phyloP scores from a whole-genome alignment of 2,329 filamentous ascomycete genomes.

The Anthostomella pinea region DNA sequence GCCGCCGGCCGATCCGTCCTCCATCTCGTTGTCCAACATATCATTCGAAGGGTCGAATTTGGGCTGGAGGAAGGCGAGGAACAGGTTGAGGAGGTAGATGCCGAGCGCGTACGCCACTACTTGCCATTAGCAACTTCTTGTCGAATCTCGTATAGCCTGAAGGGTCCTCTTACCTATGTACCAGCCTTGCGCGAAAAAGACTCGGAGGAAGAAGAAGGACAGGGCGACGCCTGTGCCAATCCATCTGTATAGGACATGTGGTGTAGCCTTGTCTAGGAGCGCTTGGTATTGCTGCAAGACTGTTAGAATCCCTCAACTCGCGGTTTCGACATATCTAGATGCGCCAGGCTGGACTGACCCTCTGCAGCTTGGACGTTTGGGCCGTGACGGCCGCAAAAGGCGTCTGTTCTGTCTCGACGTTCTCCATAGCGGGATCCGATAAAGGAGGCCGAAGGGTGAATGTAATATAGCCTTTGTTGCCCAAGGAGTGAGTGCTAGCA shows the following conservation, averaged over 20 bases:
- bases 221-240: constrained; percentile 74
- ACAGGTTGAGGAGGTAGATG: constrained; percentile 98
- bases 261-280: constrained; percentile 89
- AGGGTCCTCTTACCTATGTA: constrained; percentile 72
- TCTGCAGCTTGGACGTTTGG: constrained; percentile 73
- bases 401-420: constrained; percentile 81
- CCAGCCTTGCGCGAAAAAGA: constrained; percentile 93
- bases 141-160: not conserved
- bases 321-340: too few species aligned
- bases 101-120: constrained; percentile 94
- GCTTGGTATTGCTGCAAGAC: constrained; percentile 79
- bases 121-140: constrained; percentile 11
- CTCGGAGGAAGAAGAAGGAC: constrained; percentile 80
- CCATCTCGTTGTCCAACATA: constrained; percentile 86
- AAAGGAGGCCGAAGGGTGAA: constrained; percentile 9
- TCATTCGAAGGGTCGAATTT: constrained; percentile 99
- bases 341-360: constrained; percentile 64
- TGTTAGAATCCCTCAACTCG: constrained; percentile 11
- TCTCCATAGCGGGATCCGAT: constrained; percentile 62
- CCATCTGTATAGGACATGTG: constrained; percentile 89
- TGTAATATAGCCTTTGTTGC: constrained; percentile 1
- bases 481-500: too few species aligned
- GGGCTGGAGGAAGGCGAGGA: constrained; percentile 95
- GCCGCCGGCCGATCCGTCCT: constrained; percentile 78
- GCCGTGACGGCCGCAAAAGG: constrained; percentile 87